Base-by-base conservation (phyloP, 257 asterid genomes). In the Fraxinus pennsylvanica region DNA sequence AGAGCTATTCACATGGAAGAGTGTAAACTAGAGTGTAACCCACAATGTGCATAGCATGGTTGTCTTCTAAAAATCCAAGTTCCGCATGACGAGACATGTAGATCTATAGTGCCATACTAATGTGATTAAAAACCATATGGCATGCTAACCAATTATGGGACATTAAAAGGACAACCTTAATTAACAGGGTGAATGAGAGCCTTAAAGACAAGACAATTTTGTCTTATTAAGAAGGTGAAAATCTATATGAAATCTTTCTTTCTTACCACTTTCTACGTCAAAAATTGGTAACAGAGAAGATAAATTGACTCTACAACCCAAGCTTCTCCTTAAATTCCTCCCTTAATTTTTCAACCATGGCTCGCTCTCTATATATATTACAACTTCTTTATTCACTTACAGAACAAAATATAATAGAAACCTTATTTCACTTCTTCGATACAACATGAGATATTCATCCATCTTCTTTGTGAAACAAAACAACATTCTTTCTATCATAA, bases 231-330 rank as follows among this genome's bases (percentile, higher is more conserved):
- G 79, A 86, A 84, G 85, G 78, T 83, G 81, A 78, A 71, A 76
- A 91, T 90, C 91, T 88, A 83, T 74, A 80, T 57, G 66, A 57
- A 78, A 88, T 86, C 29, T 79, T 71, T 71, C 86, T 79, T 79
- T 80, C 78, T 61, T 80, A 77, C 70, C 78, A 84, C 85, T 72
- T 85, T 80, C 82, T 17, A 57, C 66, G n/a, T 19, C 10, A 57
- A 57, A 47, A 57, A 47, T 57, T 87, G 92, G 78, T n/a, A 57
- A 6, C 4, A 6, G 10, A n/a, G 2, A 85, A 84, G 83, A 86
- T 85, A 80, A 74, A 86, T 87, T 84, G 97, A 93, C 94, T 86
- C 85, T 39, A 63, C 88, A 85, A 71, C 86, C 73, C 76, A 81
- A 82, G 79, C 29, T 77, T 82, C 80, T 54, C 84, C 87, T 85